Evolutionary conservation across 257 asterid genomes (phyloP), one percentile per base, ranked within the genome.

Genomic region (Jacaranda mimosifolia): DNA sequence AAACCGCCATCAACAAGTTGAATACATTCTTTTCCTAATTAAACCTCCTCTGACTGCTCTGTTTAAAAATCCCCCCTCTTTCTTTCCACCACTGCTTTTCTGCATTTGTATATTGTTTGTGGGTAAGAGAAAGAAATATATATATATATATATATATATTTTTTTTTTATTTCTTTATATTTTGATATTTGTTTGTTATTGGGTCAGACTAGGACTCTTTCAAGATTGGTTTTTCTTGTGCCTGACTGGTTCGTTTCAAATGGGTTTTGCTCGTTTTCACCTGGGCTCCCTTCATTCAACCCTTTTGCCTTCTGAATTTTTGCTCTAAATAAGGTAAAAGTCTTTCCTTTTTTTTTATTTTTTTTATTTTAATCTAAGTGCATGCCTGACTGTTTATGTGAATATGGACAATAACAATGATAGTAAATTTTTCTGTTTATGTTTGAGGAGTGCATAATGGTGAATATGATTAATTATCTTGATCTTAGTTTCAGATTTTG

Each of bases 41-140:
- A 26, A 26, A 26, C 2, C 32, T 75, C 42, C 51, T 79, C 70
- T 43, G 62, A 67, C 48, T 55, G 18, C 15, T 77, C 62, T 21
- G 76, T 59, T 76, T 68, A 74, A 48, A 68, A 56, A 0, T 21
- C 51, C 67, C 69, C 72, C 32, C 32, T 26, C 32, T 26, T 69
- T 69, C 59, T 84, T 77, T 75, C 70, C 85, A 64, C 76, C 83
- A 12, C 19, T 66, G 74, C 3, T 64, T 75, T 65, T 58, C 74
- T 81, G 62, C 72, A 17, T 26, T 81, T 69, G 26, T 45, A 7
- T 52, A 45, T 26, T 59, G 46, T 49, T 68, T 38, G 46, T 45
- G 18, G 62, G 48, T 43, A 56, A 6, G 12, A 26, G 32, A 42
- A 14, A 18, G 32, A 13, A 42, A 57, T 51, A 48, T 13, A 18